Conservation (phyloP, 495 filamentous ascomycete genomes). For the Talaromyces stipitatus region DNA sequence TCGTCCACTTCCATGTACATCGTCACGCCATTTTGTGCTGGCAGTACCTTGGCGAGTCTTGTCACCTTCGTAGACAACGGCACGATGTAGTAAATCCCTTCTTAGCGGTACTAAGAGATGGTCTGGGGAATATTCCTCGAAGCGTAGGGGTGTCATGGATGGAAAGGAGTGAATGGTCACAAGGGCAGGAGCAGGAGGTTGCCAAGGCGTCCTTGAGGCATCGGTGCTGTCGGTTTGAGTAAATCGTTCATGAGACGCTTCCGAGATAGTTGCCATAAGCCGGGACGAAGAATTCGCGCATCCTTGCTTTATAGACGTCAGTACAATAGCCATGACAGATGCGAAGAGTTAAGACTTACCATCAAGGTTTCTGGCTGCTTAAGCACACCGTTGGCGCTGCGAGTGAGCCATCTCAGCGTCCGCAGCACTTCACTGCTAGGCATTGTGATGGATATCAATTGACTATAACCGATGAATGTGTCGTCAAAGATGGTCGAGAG, state of each 20-base stretch:
- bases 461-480: not conserved
- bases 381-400: conserved; percentile 34
- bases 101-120: conserved; percentile 82
- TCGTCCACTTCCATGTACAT: conserved; percentile 70
- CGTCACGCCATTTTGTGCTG: conserved; percentile 71
- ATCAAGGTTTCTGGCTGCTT: conserved; percentile 38
- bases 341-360: conserved; percentile 25
- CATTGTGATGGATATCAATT: conserved; percentile 20
- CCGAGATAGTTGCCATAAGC: conserved; percentile 72
- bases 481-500: not conserved
- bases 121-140: conserved; percentile 69
- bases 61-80: conserved; percentile 90
- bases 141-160: conserved; percentile 71
- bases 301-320: conserved; percentile 30
- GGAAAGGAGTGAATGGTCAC: conserved; percentile 89
- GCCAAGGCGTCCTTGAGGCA: conserved; percentile 20
- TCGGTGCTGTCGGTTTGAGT: conserved; percentile 21
- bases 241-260: conserved; percentile 25
- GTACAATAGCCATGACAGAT: conserved; percentile 3
- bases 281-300: conserved; percentile 42
- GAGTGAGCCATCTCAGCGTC: conserved; percentile 33
- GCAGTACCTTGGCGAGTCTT: conserved; percentile 80
- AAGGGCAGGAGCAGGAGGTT: conserved; percentile 40
- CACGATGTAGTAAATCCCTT: conserved; percentile 87
- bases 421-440: conserved; percentile 28